Evolutionary conservation across 495 filamentous ascomycete genomes (phyloP).

Genomic region (Lentithecium fluviatile): DNA sequence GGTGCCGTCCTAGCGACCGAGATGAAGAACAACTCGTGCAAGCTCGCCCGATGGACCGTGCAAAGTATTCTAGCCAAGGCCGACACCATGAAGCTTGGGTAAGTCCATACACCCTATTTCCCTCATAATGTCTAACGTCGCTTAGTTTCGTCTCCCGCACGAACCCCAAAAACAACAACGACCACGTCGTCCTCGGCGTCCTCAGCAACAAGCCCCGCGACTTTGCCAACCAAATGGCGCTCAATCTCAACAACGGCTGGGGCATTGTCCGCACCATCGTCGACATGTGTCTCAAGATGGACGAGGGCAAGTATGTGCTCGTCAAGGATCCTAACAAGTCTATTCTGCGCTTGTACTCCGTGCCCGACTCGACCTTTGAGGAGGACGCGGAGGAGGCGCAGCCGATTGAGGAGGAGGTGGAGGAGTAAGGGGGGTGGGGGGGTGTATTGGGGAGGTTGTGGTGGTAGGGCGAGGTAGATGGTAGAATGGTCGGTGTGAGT

Average conservation of each 20-base stretch:
- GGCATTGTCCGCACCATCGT: constrained; percentile 96
- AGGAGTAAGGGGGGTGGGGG: constrained; percentile 42
- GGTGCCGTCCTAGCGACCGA: constrained; percentile 98
- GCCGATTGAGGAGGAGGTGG: constrained; percentile 43
- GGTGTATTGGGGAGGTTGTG: neutral
- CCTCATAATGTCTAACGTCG: constrained; percentile 14
- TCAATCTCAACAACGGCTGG: constrained; percentile 95
- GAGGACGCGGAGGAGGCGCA: constrained; percentile 61
- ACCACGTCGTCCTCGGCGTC: constrained; percentile 92
- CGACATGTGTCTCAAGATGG: constrained; percentile 77
- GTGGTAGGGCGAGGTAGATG: neutral
- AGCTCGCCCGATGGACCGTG: constrained; percentile 94
- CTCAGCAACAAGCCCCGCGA: constrained; percentile 95
- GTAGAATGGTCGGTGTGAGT: neutral
- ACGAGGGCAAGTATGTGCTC: constrained; percentile 70
- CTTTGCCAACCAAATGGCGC: constrained; percentile 96
- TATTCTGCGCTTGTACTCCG: constrained; percentile 86
- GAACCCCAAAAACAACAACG: constrained; percentile 83
- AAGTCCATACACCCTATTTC: constrained; percentile 36
- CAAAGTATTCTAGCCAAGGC: constrained; percentile 94
- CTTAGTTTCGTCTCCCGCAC: constrained; percentile 85
- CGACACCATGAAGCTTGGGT: constrained; percentile 96
- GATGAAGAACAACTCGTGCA: constrained; percentile 99
- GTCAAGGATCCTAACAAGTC: constrained; percentile 94
- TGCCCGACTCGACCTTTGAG: constrained; percentile 84